Conservation (phyloP, 805 yeast genomes). For the Zygosaccharomyces bisporus region DNA sequence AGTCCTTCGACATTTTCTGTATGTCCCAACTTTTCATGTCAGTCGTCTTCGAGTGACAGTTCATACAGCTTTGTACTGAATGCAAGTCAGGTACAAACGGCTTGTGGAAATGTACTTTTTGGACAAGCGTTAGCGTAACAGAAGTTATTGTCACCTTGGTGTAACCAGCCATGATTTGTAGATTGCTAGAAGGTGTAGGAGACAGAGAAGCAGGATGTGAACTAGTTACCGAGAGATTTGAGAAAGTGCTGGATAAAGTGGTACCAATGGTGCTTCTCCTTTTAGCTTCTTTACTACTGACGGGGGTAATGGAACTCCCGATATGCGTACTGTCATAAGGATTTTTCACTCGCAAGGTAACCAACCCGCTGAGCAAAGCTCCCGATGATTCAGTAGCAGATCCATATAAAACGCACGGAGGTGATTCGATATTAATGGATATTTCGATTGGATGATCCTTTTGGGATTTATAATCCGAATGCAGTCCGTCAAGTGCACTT, state of each 20-base stretch:
- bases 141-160: slow-evolving; percentile 50
- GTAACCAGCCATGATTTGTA: slow-evolving; percentile 30
- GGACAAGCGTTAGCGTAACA: slow-evolving; percentile 67
- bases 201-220: slow-evolving; percentile 10
- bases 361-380: slow-evolving; percentile 75
- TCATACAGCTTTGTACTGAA: slow-evolving; percentile 49
- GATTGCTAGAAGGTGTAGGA: slow-evolving; percentile 24
- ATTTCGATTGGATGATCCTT: slow-evolving; percentile 43
- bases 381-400: slow-evolving; percentile 76
- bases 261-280: slow-evolving; percentile 18
- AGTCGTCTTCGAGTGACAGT: slow-evolving; percentile 52
- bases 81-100: slow-evolving; percentile 60
- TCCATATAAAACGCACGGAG: slow-evolving; percentile 87
- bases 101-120: slow-evolving; percentile 58
- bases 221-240: slow-evolving; percentile 21
- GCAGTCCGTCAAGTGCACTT: background rate
- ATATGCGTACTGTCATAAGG: slow-evolving; percentile 20
- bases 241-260: slow-evolving; percentile 23
- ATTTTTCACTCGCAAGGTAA: slow-evolving; percentile 52
- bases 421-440: slow-evolving; percentile 72
- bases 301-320: slow-evolving; percentile 19
- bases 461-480: slow-evolving; percentile 9
- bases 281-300: slow-evolving; percentile 16
- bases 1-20: slow-evolving; percentile 52
- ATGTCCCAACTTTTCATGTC: slow-evolving; percentile 89